phyloP scores from a whole-genome alignment of 176 grass and related monocot genomes.

The Cocos nucifera region DNA sequence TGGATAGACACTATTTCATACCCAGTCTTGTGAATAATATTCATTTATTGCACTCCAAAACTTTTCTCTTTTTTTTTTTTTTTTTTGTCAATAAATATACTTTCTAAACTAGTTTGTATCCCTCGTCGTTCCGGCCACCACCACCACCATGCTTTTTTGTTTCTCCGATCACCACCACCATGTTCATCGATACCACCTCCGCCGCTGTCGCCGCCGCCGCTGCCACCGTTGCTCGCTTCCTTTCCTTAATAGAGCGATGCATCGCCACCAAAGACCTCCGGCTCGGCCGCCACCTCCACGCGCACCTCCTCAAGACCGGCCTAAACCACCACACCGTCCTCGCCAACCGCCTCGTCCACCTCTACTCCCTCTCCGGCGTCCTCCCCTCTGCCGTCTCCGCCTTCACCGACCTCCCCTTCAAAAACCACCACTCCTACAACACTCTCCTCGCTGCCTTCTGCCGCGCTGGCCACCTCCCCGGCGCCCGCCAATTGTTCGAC shows the following conservation, averaged over 20 bases:
- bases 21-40: no score
- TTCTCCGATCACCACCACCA: slow-evolving; percentile 15
- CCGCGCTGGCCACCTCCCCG: slow-evolving; percentile 2
- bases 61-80: no score
- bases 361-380: slow-evolving; percentile 36
- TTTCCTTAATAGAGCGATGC: slow-evolving; percentile 28
- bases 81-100: no score
- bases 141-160: no score
- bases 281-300: slow-evolving; percentile 27
- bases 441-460: slow-evolving; percentile 30
- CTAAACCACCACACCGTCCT: slow-evolving; percentile 49
- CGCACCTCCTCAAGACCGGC: slow-evolving; percentile 46
- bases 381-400: slow-evolving; percentile 21
- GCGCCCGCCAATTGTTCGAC: slow-evolving; percentile 39
- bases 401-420: slow-evolving; percentile 38
- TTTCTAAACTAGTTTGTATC: no score
- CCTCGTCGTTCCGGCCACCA: no score
- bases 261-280: slow-evolving; percentile 27
- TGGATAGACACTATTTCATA: no score
- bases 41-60: no score
- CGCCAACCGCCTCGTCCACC: slow-evolving; percentile 38
- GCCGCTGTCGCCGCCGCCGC: neutral
- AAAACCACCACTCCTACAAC: slow-evolving; percentile 54
- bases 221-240: slow-evolving; percentile 13
- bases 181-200: neutral